These are phyloP conservation scores for Andrographis paniculata DNA, from an alignment of 305 asterid genomes.

Conservation along the genomic window DNA sequence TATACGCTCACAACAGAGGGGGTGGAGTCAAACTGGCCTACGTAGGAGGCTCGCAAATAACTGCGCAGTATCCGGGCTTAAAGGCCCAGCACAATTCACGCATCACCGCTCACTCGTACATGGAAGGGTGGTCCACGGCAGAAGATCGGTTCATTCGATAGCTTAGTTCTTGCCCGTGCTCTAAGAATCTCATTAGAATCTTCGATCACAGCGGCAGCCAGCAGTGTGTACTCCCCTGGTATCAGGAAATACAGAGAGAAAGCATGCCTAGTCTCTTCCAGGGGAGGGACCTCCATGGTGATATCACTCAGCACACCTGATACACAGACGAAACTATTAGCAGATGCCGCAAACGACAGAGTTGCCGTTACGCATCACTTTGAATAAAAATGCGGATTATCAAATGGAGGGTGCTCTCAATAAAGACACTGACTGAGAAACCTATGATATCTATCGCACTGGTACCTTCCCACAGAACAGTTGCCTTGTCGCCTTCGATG, in stretches of 20 bases:
- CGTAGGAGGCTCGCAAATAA: conserved; percentile 9
- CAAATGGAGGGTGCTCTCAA: neutral
- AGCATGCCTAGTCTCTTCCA: conserved; percentile 61
- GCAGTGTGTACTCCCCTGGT: conserved; percentile 85
- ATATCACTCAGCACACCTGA: conserved; percentile 80
- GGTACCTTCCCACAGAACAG: conserved; percentile 95
- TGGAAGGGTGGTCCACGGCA: conserved; percentile 97
- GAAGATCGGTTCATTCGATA: conserved; percentile 73
- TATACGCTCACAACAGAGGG: too few species aligned
- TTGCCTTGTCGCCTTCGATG: conserved; percentile 73
- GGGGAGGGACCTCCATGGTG: conserved; percentile 77
- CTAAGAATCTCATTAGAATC: conserved; percentile 87
- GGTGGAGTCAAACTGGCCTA: too few species aligned
- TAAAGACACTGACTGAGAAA: conserved; percentile 1
- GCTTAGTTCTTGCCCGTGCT: conserved; percentile 67
- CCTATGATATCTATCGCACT: conserved; percentile 9
- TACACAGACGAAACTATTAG: too few species aligned
- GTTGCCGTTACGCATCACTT: too few species aligned
- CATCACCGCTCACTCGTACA: conserved; percentile 70
- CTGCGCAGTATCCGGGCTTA: neutral
- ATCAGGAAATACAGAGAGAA: conserved; percentile 86
- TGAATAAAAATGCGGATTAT: neutral
- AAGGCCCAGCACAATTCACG: too few species aligned
- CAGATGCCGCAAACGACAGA: too few species aligned
- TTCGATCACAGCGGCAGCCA: conserved; percentile 86